These are phyloP conservation scores for Venturia pyrina DNA, from an alignment of 2,329 filamentous ascomycete species.

Conservation along the genomic window DNA sequence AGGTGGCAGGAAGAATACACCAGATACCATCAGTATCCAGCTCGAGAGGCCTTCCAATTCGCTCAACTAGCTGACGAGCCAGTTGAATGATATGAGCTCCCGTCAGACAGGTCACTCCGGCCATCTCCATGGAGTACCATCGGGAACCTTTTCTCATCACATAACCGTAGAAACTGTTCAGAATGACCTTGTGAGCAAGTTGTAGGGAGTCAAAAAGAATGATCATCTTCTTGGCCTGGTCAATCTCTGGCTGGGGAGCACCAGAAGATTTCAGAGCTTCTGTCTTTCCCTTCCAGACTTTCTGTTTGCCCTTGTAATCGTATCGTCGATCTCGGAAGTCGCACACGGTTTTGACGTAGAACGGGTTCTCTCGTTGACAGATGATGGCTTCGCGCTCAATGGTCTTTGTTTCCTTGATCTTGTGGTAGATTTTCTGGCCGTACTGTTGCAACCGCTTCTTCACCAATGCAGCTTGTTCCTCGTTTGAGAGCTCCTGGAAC, in stretches of 20 bases:
- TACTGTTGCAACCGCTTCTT: conserved; percentile 86
- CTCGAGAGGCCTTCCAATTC: conserved; percentile 84
- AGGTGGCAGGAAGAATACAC: conserved; percentile 95
- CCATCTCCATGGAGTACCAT: conserved; percentile 99
- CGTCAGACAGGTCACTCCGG: conserved; percentile 92
- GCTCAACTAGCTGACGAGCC: conserved; percentile 84
- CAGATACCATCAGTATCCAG: conserved; percentile 98
- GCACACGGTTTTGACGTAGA: conserved; percentile 93
- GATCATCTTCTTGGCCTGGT: conserved; percentile 98
- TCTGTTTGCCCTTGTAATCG: conserved; percentile 96
- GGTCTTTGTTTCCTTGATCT: conserved; percentile 90
- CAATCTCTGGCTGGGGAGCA: conserved; percentile 65
- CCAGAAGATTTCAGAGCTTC: conserved; percentile 76
- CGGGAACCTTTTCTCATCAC: conserved; percentile 98
- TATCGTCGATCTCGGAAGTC: conserved; percentile 96
- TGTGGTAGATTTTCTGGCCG: conserved; percentile 98
- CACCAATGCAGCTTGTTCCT: conserved; percentile 72
- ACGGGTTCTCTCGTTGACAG: conserved; percentile 94
- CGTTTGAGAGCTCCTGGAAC: conserved; percentile 70
- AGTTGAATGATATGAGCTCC: conserved; percentile 95
- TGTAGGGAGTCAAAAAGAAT: conserved; percentile 91
- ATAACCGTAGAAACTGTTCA: conserved; percentile 98
- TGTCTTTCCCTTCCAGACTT: conserved; percentile 97
- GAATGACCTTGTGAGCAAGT: conserved; percentile 94
- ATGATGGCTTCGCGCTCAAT: conserved; percentile 95